Evolutionary conservation across 192 early-diverging fungal genomes (phyloP).

Genomic region (Backusella tarrabulga): DNA sequence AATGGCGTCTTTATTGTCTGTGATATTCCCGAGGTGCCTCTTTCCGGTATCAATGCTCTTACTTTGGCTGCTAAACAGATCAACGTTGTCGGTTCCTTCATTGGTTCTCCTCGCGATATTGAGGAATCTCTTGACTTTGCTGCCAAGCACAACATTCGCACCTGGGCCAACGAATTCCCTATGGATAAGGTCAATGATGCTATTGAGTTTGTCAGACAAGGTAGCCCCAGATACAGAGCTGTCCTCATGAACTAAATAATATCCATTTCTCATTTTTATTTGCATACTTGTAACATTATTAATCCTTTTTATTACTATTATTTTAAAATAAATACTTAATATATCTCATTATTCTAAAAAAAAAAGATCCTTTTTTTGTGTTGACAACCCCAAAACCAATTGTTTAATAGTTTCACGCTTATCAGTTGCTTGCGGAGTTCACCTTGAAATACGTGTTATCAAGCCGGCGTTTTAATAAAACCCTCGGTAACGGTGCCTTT

Average conservation of each 20-base stretch:
- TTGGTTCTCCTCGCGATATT: conserved; percentile 57
- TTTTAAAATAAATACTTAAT: neutral
- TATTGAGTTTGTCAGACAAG: conserved; percentile 54
- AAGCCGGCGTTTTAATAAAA: neutral
- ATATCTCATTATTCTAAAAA: neutral
- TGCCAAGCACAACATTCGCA: conserved; percentile 55
- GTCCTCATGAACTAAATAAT: conserved; percentile 60
- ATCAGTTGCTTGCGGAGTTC: too few relatives aligned
- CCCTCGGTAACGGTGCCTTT: neutral
- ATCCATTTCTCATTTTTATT: neutral
- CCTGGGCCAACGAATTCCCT: conserved; percentile 62
- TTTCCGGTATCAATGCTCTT: conserved; percentile 38
- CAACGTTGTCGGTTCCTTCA: conserved; percentile 60
- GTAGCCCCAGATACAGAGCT: conserved; percentile 65
- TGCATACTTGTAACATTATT: neutral
- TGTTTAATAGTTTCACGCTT: too few relatives aligned
- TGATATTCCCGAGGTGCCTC: conserved; percentile 27
- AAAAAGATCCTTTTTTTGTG: neutral
- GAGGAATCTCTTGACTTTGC: conserved; percentile 67
- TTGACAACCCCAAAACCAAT: too few relatives aligned
- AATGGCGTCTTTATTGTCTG: conserved; percentile 9
- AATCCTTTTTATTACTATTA: neutral
- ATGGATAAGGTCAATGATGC: conserved; percentile 64
- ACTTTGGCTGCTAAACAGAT: conserved; percentile 47
- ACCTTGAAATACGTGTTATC: neutral